Conservation (phyloP, 2,329 filamentous ascomycete genomes). For the Colletotrichum horii region DNA sequence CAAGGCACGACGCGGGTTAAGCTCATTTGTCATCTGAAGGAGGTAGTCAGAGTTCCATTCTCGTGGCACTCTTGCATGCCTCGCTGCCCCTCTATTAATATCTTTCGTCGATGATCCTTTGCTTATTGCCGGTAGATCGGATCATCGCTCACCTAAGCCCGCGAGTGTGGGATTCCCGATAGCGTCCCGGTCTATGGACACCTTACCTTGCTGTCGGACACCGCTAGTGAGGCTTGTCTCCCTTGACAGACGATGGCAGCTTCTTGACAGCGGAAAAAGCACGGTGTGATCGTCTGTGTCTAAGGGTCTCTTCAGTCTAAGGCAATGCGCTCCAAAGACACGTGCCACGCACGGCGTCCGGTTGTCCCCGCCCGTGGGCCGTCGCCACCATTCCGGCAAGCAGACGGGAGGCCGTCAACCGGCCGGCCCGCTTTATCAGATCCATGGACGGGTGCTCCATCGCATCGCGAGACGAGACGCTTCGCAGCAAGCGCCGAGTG, state of each 20-base stretch:
- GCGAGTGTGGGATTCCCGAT: background rate
- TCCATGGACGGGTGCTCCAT: background rate
- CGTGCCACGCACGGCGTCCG: background rate
- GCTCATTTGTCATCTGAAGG: background rate
- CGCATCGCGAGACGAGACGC: background rate
- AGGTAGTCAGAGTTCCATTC: background rate
- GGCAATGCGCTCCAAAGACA: background rate
- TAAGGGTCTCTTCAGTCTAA: background rate
- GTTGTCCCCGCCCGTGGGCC: background rate
- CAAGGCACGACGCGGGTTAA: background rate
- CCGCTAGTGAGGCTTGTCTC: background rate
- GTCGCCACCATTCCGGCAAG: background rate
- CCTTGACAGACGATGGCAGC: background rate
- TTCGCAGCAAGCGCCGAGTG: conserved; percentile 6
- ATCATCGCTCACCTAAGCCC: conserved; percentile 11
- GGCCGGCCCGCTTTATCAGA: background rate
- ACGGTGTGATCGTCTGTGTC: background rate
- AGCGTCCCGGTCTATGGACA: background rate
- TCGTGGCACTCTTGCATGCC: background rate
- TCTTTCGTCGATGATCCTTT: background rate
- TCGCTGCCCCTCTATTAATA: conserved; percentile 1
- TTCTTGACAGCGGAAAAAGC: background rate
- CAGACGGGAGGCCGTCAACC: background rate
- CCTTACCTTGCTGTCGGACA: background rate
- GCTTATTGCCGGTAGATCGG: background rate